Percentiles rank a stretch among this genome's conserved stretches.
These are phyloP conservation scores for Arabis alpina DNA, from an alignment of 345 rosid species.

Conservation along the genomic window DNA sequence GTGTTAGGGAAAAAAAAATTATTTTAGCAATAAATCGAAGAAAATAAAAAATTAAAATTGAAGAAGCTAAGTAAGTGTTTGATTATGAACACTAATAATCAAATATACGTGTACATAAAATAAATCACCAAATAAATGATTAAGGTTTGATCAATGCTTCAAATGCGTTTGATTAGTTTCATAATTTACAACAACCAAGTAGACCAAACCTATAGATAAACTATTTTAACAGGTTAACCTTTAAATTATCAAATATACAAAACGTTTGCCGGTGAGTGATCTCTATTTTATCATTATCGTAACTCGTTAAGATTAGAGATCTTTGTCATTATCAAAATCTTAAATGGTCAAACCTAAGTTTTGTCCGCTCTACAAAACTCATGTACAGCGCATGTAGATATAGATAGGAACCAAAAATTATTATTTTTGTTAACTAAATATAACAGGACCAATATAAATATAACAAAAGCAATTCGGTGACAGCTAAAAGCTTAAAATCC, in stretches of 20 bases:
- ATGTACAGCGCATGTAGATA: constrained; percentile 35
- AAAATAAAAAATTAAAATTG: neutral
- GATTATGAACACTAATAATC: neutral
- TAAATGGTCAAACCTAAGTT: constrained; percentile 37
- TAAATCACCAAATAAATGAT: neutral
- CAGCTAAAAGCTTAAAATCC: constrained; percentile 38
- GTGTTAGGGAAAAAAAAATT: neutral
- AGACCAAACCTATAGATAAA: constrained; percentile 16
- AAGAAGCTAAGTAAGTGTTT: neutral
- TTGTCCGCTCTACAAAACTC: constrained; percentile 35
- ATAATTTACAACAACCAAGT: constrained; percentile 22
- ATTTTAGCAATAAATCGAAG: neutral
- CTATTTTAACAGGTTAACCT: constrained; percentile 17
- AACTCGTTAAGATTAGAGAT: constrained; percentile 15
- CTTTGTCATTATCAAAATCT: constrained; percentile 27
- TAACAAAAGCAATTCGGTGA: constrained; percentile 25
- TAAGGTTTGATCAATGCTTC: neutral
- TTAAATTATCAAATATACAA: neutral
- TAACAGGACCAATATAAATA: neutral
- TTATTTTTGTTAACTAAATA: constrained; percentile 18
- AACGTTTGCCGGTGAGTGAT: constrained; percentile 33
- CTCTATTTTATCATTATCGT: constrained; percentile 15
- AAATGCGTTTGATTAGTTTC: neutral
- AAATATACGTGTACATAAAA: too few relatives aligned
- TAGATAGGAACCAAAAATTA: constrained; percentile 27